Percentiles rank a stretch among this genome's conserved stretches.
These are phyloP conservation scores for Fusarium annulatum DNA, from an alignment of 2,329 filamentous ascomycete genomes.

Conservation along the genomic window DNA sequence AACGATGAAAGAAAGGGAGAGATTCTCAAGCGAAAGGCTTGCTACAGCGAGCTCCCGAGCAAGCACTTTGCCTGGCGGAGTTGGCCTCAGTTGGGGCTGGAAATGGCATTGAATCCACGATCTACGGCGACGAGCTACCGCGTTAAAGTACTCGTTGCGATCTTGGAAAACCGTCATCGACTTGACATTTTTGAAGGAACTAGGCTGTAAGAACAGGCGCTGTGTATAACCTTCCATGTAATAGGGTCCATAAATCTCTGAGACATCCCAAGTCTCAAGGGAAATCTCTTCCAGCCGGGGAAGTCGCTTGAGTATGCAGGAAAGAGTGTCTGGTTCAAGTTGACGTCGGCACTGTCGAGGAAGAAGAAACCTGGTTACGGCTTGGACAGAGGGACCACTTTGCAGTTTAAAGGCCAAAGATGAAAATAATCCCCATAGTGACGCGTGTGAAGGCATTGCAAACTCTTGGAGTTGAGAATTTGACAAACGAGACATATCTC, in stretches of 20 bases:
- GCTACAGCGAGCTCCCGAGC: neutral
- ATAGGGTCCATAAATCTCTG: fast-evolving
- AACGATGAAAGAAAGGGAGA: constrained; percentile 2
- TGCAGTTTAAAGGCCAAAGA: neutral
- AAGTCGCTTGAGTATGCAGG: neutral
- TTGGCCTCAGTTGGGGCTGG: no score
- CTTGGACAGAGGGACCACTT: neutral
- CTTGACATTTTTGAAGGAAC: constrained; percentile 36
- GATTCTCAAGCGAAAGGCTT: neutral
- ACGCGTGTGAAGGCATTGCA: fast-evolving
- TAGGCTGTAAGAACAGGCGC: neutral
- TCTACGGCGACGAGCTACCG: neutral
- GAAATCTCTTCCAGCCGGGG: neutral
- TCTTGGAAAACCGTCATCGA: constrained; percentile 1
- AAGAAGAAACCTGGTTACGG: neutral
- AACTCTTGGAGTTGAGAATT: neutral
- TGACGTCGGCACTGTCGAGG: neutral
- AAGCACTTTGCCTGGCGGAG: neutral
- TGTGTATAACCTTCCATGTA: neutral
- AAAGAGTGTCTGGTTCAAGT: neutral
- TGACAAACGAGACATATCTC: neutral
- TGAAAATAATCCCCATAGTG: neutral
- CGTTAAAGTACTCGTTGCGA: constrained; percentile 13
- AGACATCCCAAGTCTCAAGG: neutral
- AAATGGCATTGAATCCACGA: neutral